Base-by-base conservation (phyloP, 225 moss, liverwort and hornwort species). In the Physcomitrellopsis africana region DNA sequence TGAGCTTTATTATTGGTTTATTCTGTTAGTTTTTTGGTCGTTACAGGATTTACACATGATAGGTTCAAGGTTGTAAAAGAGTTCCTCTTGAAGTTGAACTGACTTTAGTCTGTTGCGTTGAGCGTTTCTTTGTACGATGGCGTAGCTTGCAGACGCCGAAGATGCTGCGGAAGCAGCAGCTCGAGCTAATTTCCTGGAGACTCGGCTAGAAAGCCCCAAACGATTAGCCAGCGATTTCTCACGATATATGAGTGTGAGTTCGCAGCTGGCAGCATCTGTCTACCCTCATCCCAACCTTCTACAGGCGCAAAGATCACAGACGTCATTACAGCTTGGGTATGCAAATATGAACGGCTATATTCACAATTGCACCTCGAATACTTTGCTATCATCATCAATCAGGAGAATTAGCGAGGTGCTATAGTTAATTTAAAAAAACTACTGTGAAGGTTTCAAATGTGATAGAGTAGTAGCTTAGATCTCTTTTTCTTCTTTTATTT, bases 81-180 rank as follows among this genome's bases (percentile, higher is more conserved):
- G 16, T 24, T 47, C 41, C 63, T 12, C 18, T 18, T 37, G 9
- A 11, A 24, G 26, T 17, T 51, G 60, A 23, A 49, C 20, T 16
- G 56, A 55, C 4, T 24, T 49, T 20, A 24, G 61, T 51, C 55
- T 49, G 68, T 63, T 37, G 32, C 32, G 11, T 15, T 63, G 10
- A 68, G 22, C 10, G 55, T 62, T 51, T 65, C 56, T 58, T 23
- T 65, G 16, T 54, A 5, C 77, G 72, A 57, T 49, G 68, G 55
- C 63, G 61, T 70, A 94, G 95, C 86, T 95, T 84, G 91, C 91
- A 84, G 95, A 92, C 86, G 93, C 91, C 32, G 86, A 92, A 84
- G 88, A 83, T 75, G 85, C 88, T 72, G 92, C 91, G 73, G 93
- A 87, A 20, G 88, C 87, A 69, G 77, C 80, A 74, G 86, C 80